phyloP scores from a whole-genome alignment of 495 filamentous ascomycete species.

The Penicillium longicatenatum region DNA sequence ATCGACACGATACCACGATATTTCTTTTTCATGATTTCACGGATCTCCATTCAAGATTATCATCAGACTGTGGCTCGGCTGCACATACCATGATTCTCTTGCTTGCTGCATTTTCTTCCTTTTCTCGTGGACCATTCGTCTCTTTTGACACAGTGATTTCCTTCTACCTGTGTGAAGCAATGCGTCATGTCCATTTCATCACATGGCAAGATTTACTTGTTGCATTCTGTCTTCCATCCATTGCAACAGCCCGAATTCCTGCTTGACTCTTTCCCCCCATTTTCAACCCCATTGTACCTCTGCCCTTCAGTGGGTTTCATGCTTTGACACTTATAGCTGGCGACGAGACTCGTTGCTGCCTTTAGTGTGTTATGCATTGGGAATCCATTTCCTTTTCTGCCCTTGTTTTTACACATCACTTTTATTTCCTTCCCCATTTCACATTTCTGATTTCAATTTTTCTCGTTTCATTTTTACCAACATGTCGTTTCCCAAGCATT shows the following conservation, averaged over 20 bases:
- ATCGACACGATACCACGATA: constrained; percentile 49
- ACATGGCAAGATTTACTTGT: constrained; percentile 20
- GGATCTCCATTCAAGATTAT: constrained; percentile 37
- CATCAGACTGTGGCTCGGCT: constrained; percentile 32
- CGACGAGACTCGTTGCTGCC: neutral
- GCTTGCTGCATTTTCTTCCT: constrained; percentile 30
- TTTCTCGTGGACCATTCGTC: constrained; percentile 3
- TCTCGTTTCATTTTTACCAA: constrained; percentile 16
- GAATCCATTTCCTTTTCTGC: constrained; percentile 22
- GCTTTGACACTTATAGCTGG: too few relatives aligned
- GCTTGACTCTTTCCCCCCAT: constrained; percentile 11
- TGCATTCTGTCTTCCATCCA: constrained; percentile 22
- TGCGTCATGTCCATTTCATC: constrained; percentile 18
- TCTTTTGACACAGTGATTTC: constrained; percentile 17
- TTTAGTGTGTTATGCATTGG: neutral
- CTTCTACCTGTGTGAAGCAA: constrained; percentile 22
- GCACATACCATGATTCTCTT: constrained; percentile 32
- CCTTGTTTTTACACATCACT: constrained; percentile 31
- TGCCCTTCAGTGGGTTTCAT: too few relatives aligned
- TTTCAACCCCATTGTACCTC: neutral
- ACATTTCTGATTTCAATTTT: constrained; percentile 9
- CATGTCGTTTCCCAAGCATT: neutral
- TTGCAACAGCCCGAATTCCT: constrained; percentile 11
- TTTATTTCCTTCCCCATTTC: constrained; percentile 17
- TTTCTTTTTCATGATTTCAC: constrained; percentile 46